Conservation (phyloP, 148 eudicot species). For the Euryodendron excelsum region DNA sequence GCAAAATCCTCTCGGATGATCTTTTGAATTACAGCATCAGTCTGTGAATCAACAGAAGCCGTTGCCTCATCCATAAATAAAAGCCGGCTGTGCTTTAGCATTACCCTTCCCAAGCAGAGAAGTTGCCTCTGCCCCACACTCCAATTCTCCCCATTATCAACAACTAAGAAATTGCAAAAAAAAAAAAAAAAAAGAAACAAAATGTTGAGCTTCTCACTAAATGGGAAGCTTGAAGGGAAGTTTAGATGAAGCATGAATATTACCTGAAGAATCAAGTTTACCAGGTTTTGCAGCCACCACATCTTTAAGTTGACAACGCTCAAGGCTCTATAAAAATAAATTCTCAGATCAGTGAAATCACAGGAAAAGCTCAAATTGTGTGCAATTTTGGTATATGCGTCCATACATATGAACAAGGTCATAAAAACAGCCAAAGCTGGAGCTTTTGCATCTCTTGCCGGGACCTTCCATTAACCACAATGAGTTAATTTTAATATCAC, state of each 20-base stretch:
- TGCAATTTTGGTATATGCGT: neutral
- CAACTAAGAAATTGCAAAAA: constrained; percentile 38
- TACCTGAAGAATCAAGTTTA: constrained; percentile 87
- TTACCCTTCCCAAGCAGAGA: constrained; percentile 83
- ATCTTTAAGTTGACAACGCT: constrained; percentile 90
- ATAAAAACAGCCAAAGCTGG: too few relatives aligned
- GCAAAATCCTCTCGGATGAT: constrained; percentile 90
- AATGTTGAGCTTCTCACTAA: neutral
- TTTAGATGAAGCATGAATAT: neutral
- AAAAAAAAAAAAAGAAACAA: too few relatives aligned
- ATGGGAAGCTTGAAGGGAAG: neutral
- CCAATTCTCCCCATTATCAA: constrained; percentile 90
- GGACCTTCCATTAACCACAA: neutral
- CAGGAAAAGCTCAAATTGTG: neutral
- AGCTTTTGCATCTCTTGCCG: too few relatives aligned
- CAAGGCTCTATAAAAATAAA: constrained; percentile 60
- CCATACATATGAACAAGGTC: neutral
- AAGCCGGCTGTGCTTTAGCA: constrained; percentile 78
- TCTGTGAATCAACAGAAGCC: constrained; percentile 96
- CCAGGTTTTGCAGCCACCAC: constrained; percentile 82
- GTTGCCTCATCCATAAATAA: constrained; percentile 98
- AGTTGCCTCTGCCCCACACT: constrained; percentile 97
- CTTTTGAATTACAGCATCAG: constrained; percentile 84
- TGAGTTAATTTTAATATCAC: neutral
- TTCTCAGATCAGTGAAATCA: constrained; percentile 13